These are phyloP conservation scores for Epichloe aotearoae DNA, from an alignment of 2,329 filamentous ascomycete genomes.

Conservation along the genomic window DNA sequence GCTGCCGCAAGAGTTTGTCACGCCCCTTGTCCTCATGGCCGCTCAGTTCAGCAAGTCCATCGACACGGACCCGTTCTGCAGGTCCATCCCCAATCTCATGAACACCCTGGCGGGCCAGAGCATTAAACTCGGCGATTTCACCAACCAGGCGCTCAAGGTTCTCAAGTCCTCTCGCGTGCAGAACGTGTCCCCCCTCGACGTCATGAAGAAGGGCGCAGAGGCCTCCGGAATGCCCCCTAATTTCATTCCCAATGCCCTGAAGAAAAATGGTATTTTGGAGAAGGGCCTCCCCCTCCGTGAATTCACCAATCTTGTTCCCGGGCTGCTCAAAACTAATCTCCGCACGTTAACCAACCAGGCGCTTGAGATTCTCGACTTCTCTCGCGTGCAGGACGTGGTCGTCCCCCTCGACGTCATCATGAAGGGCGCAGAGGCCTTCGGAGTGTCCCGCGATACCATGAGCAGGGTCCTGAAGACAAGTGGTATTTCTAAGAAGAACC, in stretches of 20 bases:
- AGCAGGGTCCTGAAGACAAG: too few relatives aligned
- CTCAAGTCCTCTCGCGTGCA: background rate
- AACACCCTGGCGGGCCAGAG: background rate
- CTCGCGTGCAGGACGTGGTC: too few relatives aligned
- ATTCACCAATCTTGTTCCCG: background rate
- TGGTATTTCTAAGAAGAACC: too few relatives aligned
- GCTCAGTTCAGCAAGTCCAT: background rate
- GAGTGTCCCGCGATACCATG: too few relatives aligned
- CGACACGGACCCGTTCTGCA: background rate
- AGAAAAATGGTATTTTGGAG: rapidly evolving
- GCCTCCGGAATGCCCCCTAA: background rate
- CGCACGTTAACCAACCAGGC: too few relatives aligned
- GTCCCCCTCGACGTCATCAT: too few relatives aligned
- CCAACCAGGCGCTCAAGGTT: background rate
- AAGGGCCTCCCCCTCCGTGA: background rate
- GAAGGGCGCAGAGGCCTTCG: too few relatives aligned
- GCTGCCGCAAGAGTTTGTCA: too few relatives aligned
- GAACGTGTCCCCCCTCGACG: background rate
- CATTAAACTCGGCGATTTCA: rapidly evolving
- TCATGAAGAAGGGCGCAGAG: background rate
- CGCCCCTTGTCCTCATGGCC: background rate
- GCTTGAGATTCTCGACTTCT: too few relatives aligned
- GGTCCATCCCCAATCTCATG: background rate
- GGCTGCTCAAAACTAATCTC: background rate
- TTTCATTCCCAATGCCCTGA: background rate